Evolutionary conservation across 345 rosid genomes (phyloP).

Genomic region (Xanthoceras sorbifolium): DNA sequence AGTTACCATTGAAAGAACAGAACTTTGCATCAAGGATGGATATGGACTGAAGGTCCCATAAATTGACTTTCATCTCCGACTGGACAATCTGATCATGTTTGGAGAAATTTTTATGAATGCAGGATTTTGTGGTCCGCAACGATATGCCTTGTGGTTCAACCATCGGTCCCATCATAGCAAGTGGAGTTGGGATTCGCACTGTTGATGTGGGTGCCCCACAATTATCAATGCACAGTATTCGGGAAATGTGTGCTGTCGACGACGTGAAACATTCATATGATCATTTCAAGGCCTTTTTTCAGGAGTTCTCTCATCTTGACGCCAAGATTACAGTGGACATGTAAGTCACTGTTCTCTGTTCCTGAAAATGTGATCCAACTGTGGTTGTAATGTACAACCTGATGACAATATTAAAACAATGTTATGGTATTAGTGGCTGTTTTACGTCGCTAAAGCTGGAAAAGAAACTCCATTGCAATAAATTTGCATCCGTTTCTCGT

Average conservation of each 20-base stretch:
- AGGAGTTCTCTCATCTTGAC: slow-evolving; percentile 67
- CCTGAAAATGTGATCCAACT: background rate
- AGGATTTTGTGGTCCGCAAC: slow-evolving; percentile 98
- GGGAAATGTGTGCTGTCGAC: slow-evolving; percentile 94
- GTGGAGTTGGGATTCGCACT: slow-evolving; percentile 91
- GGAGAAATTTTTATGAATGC: slow-evolving; percentile 14
- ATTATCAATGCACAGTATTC: slow-evolving; percentile 93
- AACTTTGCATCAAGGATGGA: background rate
- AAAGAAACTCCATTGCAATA: background rate
- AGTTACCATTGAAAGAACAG: background rate
- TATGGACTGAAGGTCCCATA: background rate
- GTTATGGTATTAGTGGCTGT: background rate
- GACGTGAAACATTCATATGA: slow-evolving; percentile 77
- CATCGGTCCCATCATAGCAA: slow-evolving; percentile 94
- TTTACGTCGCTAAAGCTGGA: background rate
- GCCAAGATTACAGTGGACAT: slow-evolving; percentile 61
- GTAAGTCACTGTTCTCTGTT: slow-evolving; percentile 17
- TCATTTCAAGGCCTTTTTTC: slow-evolving; percentile 91
- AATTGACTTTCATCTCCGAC: background rate
- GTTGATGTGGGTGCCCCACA: slow-evolving; percentile 98
- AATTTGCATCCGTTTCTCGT: background rate
- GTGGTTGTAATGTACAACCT: background rate
- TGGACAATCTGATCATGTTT: slow-evolving; percentile 11
- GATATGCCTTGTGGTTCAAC: slow-evolving; percentile 97
- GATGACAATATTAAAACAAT: background rate